Conservation (phyloP, 2,329 filamentous ascomycete genomes). For the Calonectria pteridis region DNA sequence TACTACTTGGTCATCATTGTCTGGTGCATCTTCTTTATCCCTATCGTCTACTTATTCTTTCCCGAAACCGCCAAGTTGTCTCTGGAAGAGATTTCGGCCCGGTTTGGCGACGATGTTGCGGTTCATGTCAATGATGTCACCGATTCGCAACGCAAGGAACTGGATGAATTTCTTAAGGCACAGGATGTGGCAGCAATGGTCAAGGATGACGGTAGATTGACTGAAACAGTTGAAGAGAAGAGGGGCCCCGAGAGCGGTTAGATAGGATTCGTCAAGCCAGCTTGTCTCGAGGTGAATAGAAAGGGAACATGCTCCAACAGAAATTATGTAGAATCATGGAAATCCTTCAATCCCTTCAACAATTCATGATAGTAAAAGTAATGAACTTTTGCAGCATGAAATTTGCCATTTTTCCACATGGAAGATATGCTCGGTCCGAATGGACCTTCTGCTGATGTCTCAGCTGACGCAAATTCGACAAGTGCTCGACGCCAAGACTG, state of each 20-base stretch:
- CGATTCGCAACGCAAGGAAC: constrained; percentile 44
- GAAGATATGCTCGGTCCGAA: not conserved
- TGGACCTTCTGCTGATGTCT: not conserved
- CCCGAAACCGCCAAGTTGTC: constrained; percentile 49
- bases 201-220: not conserved
- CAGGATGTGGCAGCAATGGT: constrained; percentile 30
- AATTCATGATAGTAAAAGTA: not conserved
- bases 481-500: not conserved
- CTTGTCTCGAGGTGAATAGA: not conserved
- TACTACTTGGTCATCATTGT: constrained; percentile 62
- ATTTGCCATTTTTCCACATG: not conserved
- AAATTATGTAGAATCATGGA: not conserved
- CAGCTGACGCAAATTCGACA: not conserved
- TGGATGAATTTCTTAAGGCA: constrained; percentile 39
- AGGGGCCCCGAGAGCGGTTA: not conserved
- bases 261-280: too few species aligned
- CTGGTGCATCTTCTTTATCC: constrained; percentile 52
- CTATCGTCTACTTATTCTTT: constrained; percentile 49
- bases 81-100: constrained; percentile 55
- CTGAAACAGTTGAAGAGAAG: constrained; percentile 1
- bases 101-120: constrained; percentile 62
- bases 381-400: not conserved
- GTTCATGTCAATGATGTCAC: constrained; percentile 58
- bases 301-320: not conserved
- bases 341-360: not conserved